Evolutionary conservation across 371 early-diverging fungal genomes (phyloP).

Genomic region (Mortierella sp.): DNA sequence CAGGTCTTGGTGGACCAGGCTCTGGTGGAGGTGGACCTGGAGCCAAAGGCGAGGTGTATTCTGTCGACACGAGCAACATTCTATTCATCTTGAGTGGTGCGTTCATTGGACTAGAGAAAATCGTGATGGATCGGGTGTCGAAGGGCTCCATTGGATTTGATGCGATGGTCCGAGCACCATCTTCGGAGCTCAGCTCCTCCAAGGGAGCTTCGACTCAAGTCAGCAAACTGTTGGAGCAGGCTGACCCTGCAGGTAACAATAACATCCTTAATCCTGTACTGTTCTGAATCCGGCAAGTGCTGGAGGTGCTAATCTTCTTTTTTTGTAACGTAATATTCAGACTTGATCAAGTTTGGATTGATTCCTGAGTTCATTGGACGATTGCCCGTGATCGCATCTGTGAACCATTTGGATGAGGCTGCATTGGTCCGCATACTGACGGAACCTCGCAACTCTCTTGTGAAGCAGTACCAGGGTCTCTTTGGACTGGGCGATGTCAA

Average conservation of each 20-base stretch:
- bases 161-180: conserved; percentile 61
- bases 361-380: conserved; percentile 95
- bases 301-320: too few relatives aligned
- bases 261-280: too few relatives aligned
- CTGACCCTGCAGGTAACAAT: conserved; percentile 80
- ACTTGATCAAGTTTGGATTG: conserved; percentile 88
- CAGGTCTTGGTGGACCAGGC: conserved; percentile 61
- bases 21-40: conserved; percentile 58
- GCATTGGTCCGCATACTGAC: conserved; percentile 83
- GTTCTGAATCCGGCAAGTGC: too few relatives aligned
- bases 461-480: conserved; percentile 85
- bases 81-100: conserved; percentile 92
- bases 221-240: conserved; percentile 64
- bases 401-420: conserved; percentile 73
- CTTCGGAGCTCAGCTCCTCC: conserved; percentile 30
- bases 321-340: too few relatives aligned
- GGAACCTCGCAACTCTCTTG: conserved; percentile 87
- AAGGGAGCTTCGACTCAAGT: conserved; percentile 34
- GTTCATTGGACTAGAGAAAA: conserved; percentile 89
- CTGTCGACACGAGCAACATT: conserved; percentile 92
- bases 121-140: conserved; percentile 80
- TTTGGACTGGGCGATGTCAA: conserved; percentile 78
- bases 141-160: conserved; percentile 87
- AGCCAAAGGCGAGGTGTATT: conserved; percentile 81
- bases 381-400: conserved; percentile 88